A percentile compares a stretch with the other conserved stretches of the same genome.
phyloP scores from a whole-genome alignment of 306 rosid genomes.

The Inga oerstediana region DNA sequence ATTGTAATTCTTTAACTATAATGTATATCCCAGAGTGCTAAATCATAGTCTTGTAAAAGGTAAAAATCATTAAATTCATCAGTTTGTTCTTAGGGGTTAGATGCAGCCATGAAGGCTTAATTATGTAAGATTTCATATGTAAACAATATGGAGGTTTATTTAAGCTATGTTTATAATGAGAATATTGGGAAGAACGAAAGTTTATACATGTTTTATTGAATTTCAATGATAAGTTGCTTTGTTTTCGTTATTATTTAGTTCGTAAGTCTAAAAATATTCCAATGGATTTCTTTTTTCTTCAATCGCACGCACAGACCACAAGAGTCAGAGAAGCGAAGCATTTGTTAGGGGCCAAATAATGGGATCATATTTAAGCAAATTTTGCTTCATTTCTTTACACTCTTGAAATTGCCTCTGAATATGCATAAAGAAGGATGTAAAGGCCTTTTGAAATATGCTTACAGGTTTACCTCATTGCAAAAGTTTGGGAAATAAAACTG shows the following conservation, averaged over 20 bases:
- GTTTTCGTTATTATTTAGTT: background rate
- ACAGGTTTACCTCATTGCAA: background rate
- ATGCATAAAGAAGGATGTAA: background rate
- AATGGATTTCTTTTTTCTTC: too few relatives aligned
- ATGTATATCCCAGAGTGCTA: background rate
- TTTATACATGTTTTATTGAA: background rate
- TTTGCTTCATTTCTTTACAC: background rate
- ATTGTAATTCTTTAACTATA: conserved; percentile 39
- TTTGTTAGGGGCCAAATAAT: too few relatives aligned
- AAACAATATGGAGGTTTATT: background rate
- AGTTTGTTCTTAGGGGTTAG: background rate
- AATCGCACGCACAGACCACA: too few relatives aligned
- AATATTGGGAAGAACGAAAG: too few relatives aligned
- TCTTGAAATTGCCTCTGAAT: background rate
- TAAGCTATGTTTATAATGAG: too few relatives aligned
- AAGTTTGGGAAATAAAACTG: background rate
- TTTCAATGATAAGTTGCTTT: background rate
- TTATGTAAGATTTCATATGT: background rate
- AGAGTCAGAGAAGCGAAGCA: too few relatives aligned
- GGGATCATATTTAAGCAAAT: too few relatives aligned
- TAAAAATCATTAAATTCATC: background rate
- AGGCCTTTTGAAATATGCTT: background rate
- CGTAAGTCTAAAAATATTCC: background rate
- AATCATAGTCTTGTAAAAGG: conserved; percentile 23
- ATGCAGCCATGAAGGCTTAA: background rate